Evolutionary conservation across 768 basidiomycete species (phyloP), one percentile per base, ranked within the genome.

Genomic region (Leccinellum luteum): DNA sequence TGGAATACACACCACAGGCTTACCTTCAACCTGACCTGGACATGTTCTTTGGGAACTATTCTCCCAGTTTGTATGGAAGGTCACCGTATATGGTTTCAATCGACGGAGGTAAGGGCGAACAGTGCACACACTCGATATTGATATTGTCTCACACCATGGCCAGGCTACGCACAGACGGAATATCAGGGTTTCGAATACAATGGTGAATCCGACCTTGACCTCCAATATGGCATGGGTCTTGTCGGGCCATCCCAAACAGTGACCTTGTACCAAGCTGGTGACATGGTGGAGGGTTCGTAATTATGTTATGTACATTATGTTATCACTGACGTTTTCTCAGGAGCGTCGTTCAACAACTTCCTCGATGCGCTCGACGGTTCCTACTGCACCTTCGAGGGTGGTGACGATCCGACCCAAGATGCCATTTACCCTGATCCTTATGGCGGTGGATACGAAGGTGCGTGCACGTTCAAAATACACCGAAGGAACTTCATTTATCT

Each of bases 361-460:
- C 65, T 75, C 25, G 73, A 76, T 51, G 73, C 71, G 14, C 48
- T 76, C 12, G 73, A 74, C 49, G 72, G 49, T 3, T 61, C 65
- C 4, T 76, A 70, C 56, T 76, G 75, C 54, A 63, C 63, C 5
- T 76, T 52, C 12, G 70, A 74, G 17, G 74, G 75, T 19, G 73
- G 74, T 27, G 69, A 75, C 19, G 72, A 74, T 56, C 62, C 67
- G 19, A 66, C 25, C 30, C 48, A 66, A 47, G 73, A 73, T 34
- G 54, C n/a, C n/a, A 21, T 38, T 21, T 74, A 67, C 45, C 71
- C 71, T 19, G 69, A 74, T 52, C 53, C 56, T 4, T 32, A 47
- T 15, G 14, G 23, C 2, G 66, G 66, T 19, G 71, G 73, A 31
- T 69, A 64, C 10, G 7, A 61, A 64, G 70, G 64, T 44, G 23